Evolutionary conservation across 768 basidiomycete species (phyloP), one percentile per base, ranked within the genome.

Genomic region (Chalciporus chontae): DNA sequence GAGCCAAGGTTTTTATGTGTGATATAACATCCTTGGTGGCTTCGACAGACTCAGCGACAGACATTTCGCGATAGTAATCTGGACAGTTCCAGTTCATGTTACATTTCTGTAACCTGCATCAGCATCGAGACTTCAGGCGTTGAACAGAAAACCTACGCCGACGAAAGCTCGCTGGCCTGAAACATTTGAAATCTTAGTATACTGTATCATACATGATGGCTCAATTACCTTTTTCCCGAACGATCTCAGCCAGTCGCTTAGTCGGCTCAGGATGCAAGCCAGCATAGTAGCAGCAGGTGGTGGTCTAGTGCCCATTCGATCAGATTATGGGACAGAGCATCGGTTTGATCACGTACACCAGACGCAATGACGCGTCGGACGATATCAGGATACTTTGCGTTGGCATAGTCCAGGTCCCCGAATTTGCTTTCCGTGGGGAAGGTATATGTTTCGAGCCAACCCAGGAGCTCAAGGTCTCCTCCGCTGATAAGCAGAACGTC

Each of bases 261-360:
- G 91, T 92, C 0, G 85, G 79, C 49, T 87, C 85, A 21, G 85
- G 71, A 65, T 98, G 92, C 13, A 94, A 68, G 2, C 83, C 86
- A 8, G 83, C 90, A 63, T 90, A 95, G 68, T 94, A 96, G 65
- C 91, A 96, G 61, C 85, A 90, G 0, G 94, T 96, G 1, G 94
- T 96, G 1, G 93, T 95, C 94, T 59, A 24, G n/a, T 8, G 26
- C 26, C 7, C 34, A 14, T 43, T 31, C 19, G 14, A 57, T 42
- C 10, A 31, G 29, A 31, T 31, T 11, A 31, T 11, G 39, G 55
- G 29, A 17, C n/a, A 18, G 5, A 36, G 37, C 11, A 52, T 40
- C 49, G 5, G 21, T 34, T 19, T 19, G 43, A 44, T 39, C 15
- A 74, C 85, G 58, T 64, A 95, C 94, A 43, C 92, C 94, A 29